Evolutionary conservation across 2,329 filamentous ascomycete genomes (phyloP).

Genomic region (Hypoxylon sp.): DNA sequence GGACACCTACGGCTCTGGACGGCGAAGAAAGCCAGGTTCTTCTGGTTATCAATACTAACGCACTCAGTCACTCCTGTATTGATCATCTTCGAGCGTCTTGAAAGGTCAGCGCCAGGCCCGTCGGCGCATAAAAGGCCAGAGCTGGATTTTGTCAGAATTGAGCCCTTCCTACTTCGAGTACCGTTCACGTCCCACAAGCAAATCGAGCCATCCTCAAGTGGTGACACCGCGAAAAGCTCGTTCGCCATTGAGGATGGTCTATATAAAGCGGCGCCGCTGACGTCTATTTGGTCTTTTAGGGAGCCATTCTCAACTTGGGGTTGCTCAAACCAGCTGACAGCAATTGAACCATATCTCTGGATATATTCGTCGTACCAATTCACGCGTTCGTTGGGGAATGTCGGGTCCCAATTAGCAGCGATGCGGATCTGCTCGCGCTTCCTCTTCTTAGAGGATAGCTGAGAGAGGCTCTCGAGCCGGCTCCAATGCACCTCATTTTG

Average conservation of each 20-base stretch:
- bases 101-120: constrained; percentile 62
- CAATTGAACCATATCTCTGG: constrained; percentile 81
- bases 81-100: constrained; percentile 73
- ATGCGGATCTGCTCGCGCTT: constrained; percentile 67
- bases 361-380: constrained; percentile 94
- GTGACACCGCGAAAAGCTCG: constrained; percentile 76
- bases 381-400: constrained; percentile 77
- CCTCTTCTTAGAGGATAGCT: constrained; percentile 48
- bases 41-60: constrained; percentile 80
- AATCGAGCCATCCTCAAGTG: constrained; percentile 89
- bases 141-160: constrained; percentile 75
- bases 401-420: constrained; percentile 86
- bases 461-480: constrained; percentile 43
- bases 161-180: constrained; percentile 68
- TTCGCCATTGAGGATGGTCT: constrained; percentile 66
- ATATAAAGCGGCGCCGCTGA: constrained; percentile 80
- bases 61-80: constrained; percentile 83
- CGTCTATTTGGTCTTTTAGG: constrained; percentile 70
- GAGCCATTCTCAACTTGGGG: constrained; percentile 63
- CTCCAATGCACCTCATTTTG: constrained; percentile 49
- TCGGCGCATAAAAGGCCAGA: constrained; percentile 77
- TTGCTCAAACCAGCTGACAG: constrained; percentile 82
- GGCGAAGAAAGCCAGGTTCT: constrained; percentile 82
- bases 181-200: constrained; percentile 85
- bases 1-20: constrained; percentile 75